Evolutionary conservation across 2,329 filamentous ascomycete genomes (phyloP).

Genomic region (Zasmidium cellare): DNA sequence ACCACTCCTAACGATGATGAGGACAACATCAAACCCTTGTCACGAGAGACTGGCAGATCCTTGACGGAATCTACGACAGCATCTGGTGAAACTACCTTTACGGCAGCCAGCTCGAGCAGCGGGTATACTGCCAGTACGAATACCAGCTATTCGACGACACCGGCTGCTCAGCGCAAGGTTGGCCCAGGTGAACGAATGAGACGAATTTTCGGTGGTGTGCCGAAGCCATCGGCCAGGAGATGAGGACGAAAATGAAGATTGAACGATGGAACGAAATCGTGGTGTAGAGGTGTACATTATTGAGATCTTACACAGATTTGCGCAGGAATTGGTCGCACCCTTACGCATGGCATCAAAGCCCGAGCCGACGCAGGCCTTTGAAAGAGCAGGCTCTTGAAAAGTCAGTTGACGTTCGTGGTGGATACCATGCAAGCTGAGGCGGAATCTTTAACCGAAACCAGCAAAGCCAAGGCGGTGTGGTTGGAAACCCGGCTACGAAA

Average conservation of each 20-base stretch:
- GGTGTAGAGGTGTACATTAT: no score
- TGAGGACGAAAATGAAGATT: not conserved
- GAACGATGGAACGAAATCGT: no score
- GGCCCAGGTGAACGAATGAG: not conserved
- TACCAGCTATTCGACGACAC: not conserved
- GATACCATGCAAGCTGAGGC: not conserved
- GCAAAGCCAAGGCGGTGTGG: no score
- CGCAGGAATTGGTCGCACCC: no score
- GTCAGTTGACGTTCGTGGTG: no score
- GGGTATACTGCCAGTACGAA: not conserved
- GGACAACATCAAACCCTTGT: slow-evolving; percentile 6
- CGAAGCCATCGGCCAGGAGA: not conserved
- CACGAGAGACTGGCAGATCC: not conserved
- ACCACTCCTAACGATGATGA: not conserved
- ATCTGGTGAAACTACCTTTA: slow-evolving; percentile 2
- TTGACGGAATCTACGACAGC: slow-evolving; percentile 7
- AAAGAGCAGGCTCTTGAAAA: no score
- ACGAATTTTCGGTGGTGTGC: not conserved
- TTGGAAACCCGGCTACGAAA: no score
- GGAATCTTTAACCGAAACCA: not conserved
- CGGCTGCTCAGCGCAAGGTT: not conserved
- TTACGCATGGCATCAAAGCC: no score
- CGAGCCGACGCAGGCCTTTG: no score
- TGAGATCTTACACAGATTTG: no score
- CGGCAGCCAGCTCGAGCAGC: not conserved